These are phyloP conservation scores for Dipteronia dyeriana DNA, from an alignment of 345 rosid species.

Conservation along the genomic window DNA sequence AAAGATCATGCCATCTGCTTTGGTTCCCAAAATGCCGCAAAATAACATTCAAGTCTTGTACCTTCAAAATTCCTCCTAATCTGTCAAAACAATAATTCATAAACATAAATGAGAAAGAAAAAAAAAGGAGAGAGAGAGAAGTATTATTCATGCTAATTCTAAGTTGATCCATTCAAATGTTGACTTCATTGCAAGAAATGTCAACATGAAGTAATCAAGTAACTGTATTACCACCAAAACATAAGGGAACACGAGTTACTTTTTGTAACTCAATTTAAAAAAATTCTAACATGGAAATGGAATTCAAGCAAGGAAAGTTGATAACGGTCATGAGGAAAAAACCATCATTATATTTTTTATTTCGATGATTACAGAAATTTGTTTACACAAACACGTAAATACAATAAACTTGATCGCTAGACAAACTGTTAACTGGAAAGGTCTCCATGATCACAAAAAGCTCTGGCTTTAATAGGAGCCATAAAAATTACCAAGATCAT, in stretches of 20 bases:
- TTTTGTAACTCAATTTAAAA: neutral
- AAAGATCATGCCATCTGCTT: constrained; percentile 65
- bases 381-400: neutral
- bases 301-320: neutral
- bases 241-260: neutral
- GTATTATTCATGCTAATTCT: too few species aligned
- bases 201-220: neutral
- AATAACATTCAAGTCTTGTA: constrained; percentile 79
- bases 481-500: neutral
- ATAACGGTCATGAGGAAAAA: neutral
- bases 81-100: constrained; percentile 30
- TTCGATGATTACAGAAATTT: too few species aligned
- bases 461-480: too few species aligned
- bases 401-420: neutral
- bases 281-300: neutral
- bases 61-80: constrained; percentile 57
- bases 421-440: neutral
- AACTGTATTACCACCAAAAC: neutral
- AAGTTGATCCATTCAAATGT: neutral
- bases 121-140: neutral
- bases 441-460: too few species aligned
- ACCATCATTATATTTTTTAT: neutral
- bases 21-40: constrained; percentile 68
- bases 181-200: neutral
- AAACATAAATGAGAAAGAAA: neutral